A percentile compares a stretch with the other conserved stretches of the same genome.
These are phyloP conservation scores for Paspalum vaginatum DNA, from an alignment of 176 grass and related monocot species.

Conservation along the genomic window DNA sequence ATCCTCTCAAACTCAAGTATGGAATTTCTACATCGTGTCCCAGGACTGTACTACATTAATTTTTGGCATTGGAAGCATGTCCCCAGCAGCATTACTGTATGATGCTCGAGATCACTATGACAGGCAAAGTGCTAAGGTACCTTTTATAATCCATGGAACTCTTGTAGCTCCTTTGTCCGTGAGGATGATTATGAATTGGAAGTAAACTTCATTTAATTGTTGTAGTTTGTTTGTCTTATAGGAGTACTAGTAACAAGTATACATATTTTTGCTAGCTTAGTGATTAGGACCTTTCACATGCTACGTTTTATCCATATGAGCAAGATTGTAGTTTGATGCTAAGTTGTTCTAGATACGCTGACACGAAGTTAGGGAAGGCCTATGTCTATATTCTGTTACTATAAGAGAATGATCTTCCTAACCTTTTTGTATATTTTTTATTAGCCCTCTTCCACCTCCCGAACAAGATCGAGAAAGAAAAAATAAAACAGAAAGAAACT, in stretches of 20 bases:
- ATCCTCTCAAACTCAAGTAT: constrained; percentile 96
- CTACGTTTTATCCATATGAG: neutral
- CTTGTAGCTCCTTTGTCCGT: constrained; percentile 26
- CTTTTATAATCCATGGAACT: constrained; percentile 6
- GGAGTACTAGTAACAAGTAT: constrained; percentile 10
- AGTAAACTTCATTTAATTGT: neutral
- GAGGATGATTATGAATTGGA: neutral
- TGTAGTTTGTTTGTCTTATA: constrained; percentile 31
- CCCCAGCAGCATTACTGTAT: constrained; percentile 85
- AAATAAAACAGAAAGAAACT: neutral
- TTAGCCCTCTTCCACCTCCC: neutral
- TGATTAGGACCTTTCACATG: constrained; percentile 16
- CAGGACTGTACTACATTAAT: constrained; percentile 84
- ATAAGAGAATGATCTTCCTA: constrained; percentile 4
- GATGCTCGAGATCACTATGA: constrained; percentile 98
- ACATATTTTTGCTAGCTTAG: constrained; percentile 29
- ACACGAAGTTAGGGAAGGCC: constrained; percentile 4
- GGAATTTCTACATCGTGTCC: constrained; percentile 93
- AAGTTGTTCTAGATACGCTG: neutral
- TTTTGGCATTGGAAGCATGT: constrained; percentile 92
- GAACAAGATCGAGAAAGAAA: neutral
- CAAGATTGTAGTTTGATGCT: neutral
- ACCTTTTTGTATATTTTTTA: neutral
- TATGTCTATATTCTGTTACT: constrained; percentile 3
- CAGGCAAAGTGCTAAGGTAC: constrained; percentile 94